Percentiles rank a stretch among this genome's conserved stretches.
Evolutionary conservation across 202 grass and related monocot genomes (phyloP).

Genomic region (Saccharum hybrid): DNA sequence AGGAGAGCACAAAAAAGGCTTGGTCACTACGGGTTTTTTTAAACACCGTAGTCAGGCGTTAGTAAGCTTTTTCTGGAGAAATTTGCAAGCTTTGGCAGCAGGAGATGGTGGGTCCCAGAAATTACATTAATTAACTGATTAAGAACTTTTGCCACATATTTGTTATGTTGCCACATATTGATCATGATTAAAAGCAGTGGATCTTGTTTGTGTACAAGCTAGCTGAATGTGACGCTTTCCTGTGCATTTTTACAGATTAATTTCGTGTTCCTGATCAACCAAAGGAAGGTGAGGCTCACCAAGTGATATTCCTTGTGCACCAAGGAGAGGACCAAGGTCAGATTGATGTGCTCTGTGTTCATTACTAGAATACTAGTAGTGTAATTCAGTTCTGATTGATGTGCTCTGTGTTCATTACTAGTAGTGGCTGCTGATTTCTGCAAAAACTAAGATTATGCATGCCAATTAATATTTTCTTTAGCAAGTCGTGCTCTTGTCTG

Average conservation of each 20-base stretch:
- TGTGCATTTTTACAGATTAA: constrained; percentile 57
- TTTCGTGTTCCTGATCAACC: constrained; percentile 87
- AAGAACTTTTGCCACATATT: not conserved
- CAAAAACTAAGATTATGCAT: constrained; percentile 11
- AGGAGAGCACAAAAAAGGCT: not conserved
- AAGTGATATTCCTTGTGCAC: constrained; percentile 93
- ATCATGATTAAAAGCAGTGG: not conserved
- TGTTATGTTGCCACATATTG: not conserved
- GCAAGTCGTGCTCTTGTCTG: not conserved
- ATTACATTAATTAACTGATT: not conserved
- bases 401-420: constrained; percentile 9
- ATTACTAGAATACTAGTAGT: not conserved
- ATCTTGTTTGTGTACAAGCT: constrained; percentile 11
- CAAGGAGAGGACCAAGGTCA: constrained; percentile 90
- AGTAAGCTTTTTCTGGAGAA: not conserved
- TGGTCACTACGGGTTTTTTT: not conserved
- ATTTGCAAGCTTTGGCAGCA: not conserved
- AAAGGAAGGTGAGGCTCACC: constrained; percentile 91
- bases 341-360: constrained; percentile 14
- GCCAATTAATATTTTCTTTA: constrained; percentile 13
- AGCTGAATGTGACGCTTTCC: not conserved
- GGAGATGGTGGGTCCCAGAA: not conserved
- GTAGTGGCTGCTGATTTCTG: constrained; percentile 3
- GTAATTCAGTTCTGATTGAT: constrained; percentile 9
- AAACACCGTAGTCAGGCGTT: not conserved